These are phyloP conservation scores for Penicillium vulpinum DNA, from an alignment of 2,329 filamentous ascomycete species.

Conservation along the genomic window DNA sequence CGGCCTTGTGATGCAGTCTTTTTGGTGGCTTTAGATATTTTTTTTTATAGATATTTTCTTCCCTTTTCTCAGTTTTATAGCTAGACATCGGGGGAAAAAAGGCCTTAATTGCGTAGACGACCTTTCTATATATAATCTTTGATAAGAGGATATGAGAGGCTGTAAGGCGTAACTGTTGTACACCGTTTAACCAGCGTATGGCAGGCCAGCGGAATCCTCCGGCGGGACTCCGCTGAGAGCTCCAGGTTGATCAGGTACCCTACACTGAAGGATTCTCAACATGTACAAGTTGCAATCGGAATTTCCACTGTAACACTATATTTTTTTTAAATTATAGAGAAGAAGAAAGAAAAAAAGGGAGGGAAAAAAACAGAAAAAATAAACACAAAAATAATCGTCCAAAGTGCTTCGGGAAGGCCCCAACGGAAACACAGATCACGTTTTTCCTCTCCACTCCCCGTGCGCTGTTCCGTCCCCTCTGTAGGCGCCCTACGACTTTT, in stretches of 20 bases:
- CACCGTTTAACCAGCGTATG: not conserved
- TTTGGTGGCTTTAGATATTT: no score
- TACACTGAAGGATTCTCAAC: not conserved
- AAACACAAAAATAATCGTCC: not conserved
- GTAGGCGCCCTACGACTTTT: not conserved
- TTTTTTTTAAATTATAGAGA: not conserved
- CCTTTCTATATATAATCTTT: no score
- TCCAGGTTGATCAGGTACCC: not conserved
- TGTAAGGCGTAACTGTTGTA: not conserved
- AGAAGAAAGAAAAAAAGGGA: not conserved
- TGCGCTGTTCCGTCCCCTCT: conserved; percentile 8
- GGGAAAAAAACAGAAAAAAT: not conserved
- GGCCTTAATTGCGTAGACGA: no score
- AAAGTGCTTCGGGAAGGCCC: not conserved
- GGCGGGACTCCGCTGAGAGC: conserved; percentile 23
- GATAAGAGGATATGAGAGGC: not conserved
- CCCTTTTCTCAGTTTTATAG: no score
- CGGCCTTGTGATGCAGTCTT: no score
- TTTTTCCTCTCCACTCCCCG: conserved; percentile 15
- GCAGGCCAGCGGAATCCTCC: conserved; percentile 19
- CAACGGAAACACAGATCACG: conserved; percentile 4
- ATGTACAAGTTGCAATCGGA: not conserved
- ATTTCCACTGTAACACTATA: not conserved
- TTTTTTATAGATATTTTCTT: no score
- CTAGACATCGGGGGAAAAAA: no score